These are phyloP conservation scores for Plasmopara muralis DNA, from an alignment of 352 stramenopile species.

Conservation along the genomic window DNA sequence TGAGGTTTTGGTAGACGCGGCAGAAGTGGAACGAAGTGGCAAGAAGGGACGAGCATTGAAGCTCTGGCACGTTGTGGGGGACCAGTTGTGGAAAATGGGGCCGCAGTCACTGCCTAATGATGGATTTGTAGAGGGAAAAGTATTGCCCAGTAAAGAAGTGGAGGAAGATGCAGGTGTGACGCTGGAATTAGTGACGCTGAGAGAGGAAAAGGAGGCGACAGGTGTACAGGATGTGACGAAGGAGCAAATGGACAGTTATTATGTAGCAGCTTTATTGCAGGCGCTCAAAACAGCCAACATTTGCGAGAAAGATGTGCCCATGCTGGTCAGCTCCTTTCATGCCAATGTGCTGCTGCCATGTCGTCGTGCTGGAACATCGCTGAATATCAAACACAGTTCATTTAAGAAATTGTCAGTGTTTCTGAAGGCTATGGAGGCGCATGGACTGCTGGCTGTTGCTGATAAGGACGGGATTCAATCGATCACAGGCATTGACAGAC, in stretches of 20 bases:
- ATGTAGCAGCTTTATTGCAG: slow-evolving; percentile 57
- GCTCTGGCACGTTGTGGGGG: slow-evolving; percentile 61
- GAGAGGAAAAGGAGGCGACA: slow-evolving; percentile 30
- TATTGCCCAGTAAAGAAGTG: slow-evolving; percentile 26
- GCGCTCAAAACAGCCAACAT: slow-evolving; percentile 42
- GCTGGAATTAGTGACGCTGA: slow-evolving; percentile 28
- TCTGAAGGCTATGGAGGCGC: slow-evolving; percentile 49
- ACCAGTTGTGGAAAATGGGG: slow-evolving; percentile 73
- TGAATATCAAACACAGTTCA: slow-evolving; percentile 74
- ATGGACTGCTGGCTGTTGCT: slow-evolving; percentile 44
- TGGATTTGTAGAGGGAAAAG: slow-evolving; percentile 42
- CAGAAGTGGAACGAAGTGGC: slow-evolving; percentile 41
- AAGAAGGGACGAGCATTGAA: slow-evolving; percentile 67
- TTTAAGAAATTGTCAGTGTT: slow-evolving; percentile 82
- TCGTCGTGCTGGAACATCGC: slow-evolving; percentile 38
- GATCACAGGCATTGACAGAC: slow-evolving; percentile 53
- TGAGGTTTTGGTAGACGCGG: slow-evolving; percentile 63
- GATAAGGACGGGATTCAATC: slow-evolving; percentile 79
- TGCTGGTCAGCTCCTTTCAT: slow-evolving; percentile 75
- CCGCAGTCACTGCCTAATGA: slow-evolving; percentile 60
- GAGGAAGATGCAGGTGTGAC: slow-evolving; percentile 24
- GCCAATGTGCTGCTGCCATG: slow-evolving; percentile 55
- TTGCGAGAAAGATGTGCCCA: slow-evolving; percentile 72
- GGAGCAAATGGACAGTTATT: slow-evolving; percentile 71
- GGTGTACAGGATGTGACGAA: slow-evolving; percentile 34